Base-by-base conservation (phyloP, 2,329 filamentous ascomycete species). In the Zymoseptoria tritici region DNA sequence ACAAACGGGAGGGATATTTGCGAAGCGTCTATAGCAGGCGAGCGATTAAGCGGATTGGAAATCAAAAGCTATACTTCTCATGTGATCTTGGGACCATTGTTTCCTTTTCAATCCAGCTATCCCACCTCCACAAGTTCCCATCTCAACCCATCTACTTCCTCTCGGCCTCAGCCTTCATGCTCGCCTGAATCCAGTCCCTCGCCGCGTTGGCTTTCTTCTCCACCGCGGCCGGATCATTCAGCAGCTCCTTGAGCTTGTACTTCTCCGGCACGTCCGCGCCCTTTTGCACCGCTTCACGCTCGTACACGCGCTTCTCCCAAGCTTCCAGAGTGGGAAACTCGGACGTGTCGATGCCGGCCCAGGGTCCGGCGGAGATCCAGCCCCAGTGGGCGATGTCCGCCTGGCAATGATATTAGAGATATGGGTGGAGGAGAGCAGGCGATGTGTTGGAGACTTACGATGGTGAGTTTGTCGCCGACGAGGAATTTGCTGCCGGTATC, bases 331-430 rank as follows among this genome's bases (percentile, higher is more conserved):
- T 73, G 2, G 90, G 90, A 75, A 93, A 95, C 61, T 91, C 85
- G 1, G 85, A 78, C 57, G 93, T 84, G 55, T 91, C 83, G 51
- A 91, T 71, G 16, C 86, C 86, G 0, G 81, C 78, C 79, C 86
- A 84, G 16, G 78, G 76, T 1, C 83, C 78, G 1, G 74, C 72
- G 4, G 85, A 79, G 4, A 93, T 81, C 90, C 91, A 95, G 24
- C 89, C 89, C 83, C 87, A 91, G 72, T 84, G 84, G 50, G 89
- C 80, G 61, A 96, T 89, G 72, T 96, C 91, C 1, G 90, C 90
- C 52, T 53, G 19, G 19, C 7, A 51, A n/a, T n/a, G n/a, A n/a
- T n/a, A n/a, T n/a, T n/a, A n/a, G n/a, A n/a, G n/a, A n/a, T n/a
- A n/a, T n/a, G n/a, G n/a, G n/a, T n/a, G n/a, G n/a, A n/a, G n/a